Percentiles rank a stretch among this genome's conserved stretches.
These are phyloP conservation scores for Rubia yunnanensis DNA, from an alignment of 257 asterid genomes.

Conservation along the genomic window DNA sequence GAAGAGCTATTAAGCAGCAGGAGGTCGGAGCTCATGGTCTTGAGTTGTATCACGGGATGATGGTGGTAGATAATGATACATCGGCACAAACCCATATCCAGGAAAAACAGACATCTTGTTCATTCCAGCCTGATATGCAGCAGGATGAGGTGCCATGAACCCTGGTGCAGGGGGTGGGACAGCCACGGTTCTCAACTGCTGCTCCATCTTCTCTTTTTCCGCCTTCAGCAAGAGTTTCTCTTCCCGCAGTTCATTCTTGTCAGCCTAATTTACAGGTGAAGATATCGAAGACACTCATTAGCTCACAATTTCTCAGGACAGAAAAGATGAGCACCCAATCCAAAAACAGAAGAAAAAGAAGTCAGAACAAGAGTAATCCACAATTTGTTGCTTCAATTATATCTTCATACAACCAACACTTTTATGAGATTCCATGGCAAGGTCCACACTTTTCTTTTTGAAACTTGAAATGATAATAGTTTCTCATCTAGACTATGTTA, in stretches of 20 bases:
- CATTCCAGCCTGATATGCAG: slow-evolving; percentile 43
- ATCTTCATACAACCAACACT: neutral
- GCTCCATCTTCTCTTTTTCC: slow-evolving; percentile 73
- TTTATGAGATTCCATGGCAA: too few species aligned
- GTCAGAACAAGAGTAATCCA: neutral
- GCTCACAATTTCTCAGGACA: neutral
- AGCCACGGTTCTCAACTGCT: slow-evolving; percentile 47
- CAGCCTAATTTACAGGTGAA: slow-evolving; percentile 36
- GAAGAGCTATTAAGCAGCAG: slow-evolving; percentile 56
- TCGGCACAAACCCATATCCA: slow-evolving; percentile 58
- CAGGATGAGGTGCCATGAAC: slow-evolving; percentile 57
- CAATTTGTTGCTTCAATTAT: too few species aligned
- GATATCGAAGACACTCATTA: neutral
- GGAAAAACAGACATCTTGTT: slow-evolving; percentile 73
- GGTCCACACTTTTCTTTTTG: neutral
- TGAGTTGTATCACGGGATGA: slow-evolving; percentile 61
- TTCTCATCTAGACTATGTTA: neutral
- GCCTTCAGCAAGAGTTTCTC: slow-evolving; percentile 66
- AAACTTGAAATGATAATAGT: neutral
- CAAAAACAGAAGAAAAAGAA: neutral
- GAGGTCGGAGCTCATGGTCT: slow-evolving; percentile 75
- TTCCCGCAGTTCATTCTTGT: slow-evolving; percentile 78
- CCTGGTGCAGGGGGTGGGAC: slow-evolving; percentile 52
- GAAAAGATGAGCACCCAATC: neutral
- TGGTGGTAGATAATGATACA: slow-evolving; percentile 80